Evolutionary conservation across 1,284 basidiomycete genomes (phyloP), one percentile per base, ranked within the genome.

Genomic region (Leccinum fallax): DNA sequence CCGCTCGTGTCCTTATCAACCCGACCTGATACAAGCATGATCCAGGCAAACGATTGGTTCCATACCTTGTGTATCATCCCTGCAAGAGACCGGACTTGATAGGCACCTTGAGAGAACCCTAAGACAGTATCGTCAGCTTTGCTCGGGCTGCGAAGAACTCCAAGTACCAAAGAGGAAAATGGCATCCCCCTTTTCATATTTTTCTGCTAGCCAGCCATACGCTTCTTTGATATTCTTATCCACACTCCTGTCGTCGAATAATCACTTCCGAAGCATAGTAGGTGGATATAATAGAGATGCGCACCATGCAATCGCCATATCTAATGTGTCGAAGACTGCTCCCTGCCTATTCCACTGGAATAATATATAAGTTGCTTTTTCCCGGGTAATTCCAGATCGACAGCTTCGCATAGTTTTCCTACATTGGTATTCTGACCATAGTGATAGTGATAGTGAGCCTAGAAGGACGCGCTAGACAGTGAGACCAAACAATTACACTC

Each of bases 1-100:
- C 40, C 4, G 64, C 61, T 15, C 30, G 43, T 7, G 58, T 61
- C 36, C 30, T 58, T 36, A 67, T 56, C 10, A 66, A 58, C 3
- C 65, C 66, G 28, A 67, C 58, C 66, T 66, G 28, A 13, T 28
- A 28, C 28, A 28, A 28, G 28, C 28, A 28, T 28, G 28, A 28
- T 28, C 28, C 28, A 30, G 54, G 26, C 54, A 4, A 24, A 15
- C 11, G 15, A 49, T 48, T 21, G 21, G 11, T 9, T 13, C 30
- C 63, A 19, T 58, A 76, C 78, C 58, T 65, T 71, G 6, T 74
- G 60, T 49, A 79, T 77, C 78, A 79, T 79, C 2, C 63, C 77
- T 1, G 77, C 75, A 3, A 80, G 58, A 79, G 0, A 3, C 9
- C n/a, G 40, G 4, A 43, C 40, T 43, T 43, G 40, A 43, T 43